Evolutionary conservation across 2,329 filamentous ascomycete genomes (phyloP).

Genomic region (Fusarium irregulare): DNA sequence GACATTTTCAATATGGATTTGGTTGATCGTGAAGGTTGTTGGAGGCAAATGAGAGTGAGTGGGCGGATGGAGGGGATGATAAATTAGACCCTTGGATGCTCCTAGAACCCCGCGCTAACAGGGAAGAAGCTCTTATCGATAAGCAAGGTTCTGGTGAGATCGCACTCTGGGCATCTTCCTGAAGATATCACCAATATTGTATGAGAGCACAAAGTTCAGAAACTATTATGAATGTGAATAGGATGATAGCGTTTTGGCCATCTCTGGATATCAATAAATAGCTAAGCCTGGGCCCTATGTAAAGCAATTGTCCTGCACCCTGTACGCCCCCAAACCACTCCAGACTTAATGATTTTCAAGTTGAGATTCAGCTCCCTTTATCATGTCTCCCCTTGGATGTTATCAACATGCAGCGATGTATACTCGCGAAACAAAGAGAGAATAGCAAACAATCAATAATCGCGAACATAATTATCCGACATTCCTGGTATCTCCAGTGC

Average conservation of each 20-base stretch:
- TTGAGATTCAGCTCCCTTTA: conserved; percentile 9
- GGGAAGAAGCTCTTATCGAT: conserved; percentile 39
- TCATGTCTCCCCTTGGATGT: conserved; percentile 1
- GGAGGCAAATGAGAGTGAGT: background rate
- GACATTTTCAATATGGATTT: conserved; percentile 43
- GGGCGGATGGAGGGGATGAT: conserved; percentile 25
- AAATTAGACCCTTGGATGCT: conserved; percentile 33
- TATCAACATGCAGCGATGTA: conserved; percentile 9
- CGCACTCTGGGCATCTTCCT: background rate
- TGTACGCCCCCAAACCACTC: conserved; percentile 31
- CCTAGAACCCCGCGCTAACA: conserved; percentile 39
- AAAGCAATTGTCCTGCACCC: conserved; percentile 29
- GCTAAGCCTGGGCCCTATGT: conserved; percentile 2
- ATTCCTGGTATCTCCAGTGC: conserved; percentile 2
- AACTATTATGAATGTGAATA: background rate
- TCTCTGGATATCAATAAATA: conserved; percentile 28
- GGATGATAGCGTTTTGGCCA: conserved; percentile 1
- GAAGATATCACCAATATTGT: background rate
- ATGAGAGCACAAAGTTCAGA: background rate
- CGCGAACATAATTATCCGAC: conserved; percentile 3
- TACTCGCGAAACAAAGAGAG: conserved; percentile 20
- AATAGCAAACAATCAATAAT: conserved; percentile 8
- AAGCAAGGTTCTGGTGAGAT: conserved; percentile 8
- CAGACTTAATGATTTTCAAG: conserved; percentile 8
- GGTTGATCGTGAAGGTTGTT: background rate